phyloP scores from a whole-genome alignment of 2,329 filamentous ascomycete genomes.

The Colletotrichum somersetense region DNA sequence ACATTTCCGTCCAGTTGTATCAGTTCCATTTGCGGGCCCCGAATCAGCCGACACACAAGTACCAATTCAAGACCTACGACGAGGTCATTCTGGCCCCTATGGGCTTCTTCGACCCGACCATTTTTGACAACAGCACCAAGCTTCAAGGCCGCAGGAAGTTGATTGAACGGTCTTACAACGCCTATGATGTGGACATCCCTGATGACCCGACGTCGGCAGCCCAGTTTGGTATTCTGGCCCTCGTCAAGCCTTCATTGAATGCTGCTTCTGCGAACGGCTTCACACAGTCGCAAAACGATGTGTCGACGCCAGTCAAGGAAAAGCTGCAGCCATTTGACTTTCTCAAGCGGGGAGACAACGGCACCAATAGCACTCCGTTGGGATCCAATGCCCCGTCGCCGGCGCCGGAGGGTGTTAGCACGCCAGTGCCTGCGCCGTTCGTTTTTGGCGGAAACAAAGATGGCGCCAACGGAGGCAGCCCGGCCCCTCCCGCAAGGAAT shows the following conservation, averaged over 20 bases:
- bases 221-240: conserved; percentile 75
- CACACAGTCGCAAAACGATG: conserved; percentile 57
- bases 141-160: conserved; percentile 83
- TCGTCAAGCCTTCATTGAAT: conserved; percentile 70
- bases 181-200: conserved; percentile 87
- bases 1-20: conserved; percentile 88
- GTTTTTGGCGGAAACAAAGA: conserved; percentile 67
- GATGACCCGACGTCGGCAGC: conserved; percentile 91
- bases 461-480: conserved; percentile 61
- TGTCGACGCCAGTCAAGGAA: conserved; percentile 73
- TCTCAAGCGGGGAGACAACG: conserved; percentile 75
- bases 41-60: conserved; percentile 91
- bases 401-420: conserved; percentile 80
- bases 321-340: conserved; percentile 77
- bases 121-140: conserved; percentile 88
- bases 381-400: conserved; percentile 92
- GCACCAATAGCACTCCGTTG: conserved; percentile 80
- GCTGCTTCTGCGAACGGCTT: conserved; percentile 59
- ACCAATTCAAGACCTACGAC: conserved; percentile 96
- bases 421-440: conserved; percentile 70
- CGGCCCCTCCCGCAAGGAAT: conserved; percentile 64
- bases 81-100: conserved; percentile 94
- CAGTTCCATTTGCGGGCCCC: conserved; percentile 92
- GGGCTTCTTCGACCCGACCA: conserved; percentile 90
- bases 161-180: conserved; percentile 89